These are phyloP conservation scores for Cladosporium cucumerinum DNA, from an alignment of 2,329 filamentous ascomycete species.

Conservation along the genomic window DNA sequence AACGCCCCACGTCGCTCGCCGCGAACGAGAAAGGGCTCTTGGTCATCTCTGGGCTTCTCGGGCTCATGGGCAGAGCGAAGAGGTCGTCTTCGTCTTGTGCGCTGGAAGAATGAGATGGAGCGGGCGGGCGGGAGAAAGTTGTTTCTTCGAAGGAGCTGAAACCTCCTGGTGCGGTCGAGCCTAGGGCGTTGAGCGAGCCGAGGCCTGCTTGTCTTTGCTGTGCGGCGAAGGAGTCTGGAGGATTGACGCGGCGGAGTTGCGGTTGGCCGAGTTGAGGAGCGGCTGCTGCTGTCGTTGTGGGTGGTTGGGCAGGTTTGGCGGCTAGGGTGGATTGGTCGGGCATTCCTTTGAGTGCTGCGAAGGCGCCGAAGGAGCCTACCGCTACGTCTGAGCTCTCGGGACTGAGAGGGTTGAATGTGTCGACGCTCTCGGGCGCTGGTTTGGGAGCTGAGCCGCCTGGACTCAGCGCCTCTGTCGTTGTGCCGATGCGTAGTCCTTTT, in stretches of 20 bases:
- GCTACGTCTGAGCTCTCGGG: slow-evolving; percentile 63
- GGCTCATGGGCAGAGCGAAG: slow-evolving; percentile 83
- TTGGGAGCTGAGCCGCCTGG: slow-evolving; percentile 21
- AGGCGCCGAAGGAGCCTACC: slow-evolving; percentile 56
- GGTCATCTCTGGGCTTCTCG: slow-evolving; percentile 79
- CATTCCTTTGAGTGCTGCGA: slow-evolving; percentile 56
- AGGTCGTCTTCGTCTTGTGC: slow-evolving; percentile 66
- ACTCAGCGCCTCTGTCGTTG: slow-evolving; percentile 45
- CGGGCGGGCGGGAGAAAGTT: slow-evolving; percentile 4
- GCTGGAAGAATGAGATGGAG: slow-evolving; percentile 21
- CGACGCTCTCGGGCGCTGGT: slow-evolving; percentile 32
- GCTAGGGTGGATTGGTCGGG: slow-evolving; percentile 38
- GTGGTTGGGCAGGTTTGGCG: slow-evolving; percentile 41
- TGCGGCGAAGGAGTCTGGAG: slow-evolving; percentile 37
- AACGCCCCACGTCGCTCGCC: slow-evolving; percentile 38
- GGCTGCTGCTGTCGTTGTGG: slow-evolving; percentile 24
- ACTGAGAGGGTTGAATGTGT: slow-evolving; percentile 53
- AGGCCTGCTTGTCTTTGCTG: slow-evolving; percentile 42
- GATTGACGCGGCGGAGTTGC: slow-evolving; percentile 26
- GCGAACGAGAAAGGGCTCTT: slow-evolving; percentile 73
- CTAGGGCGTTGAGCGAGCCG: slow-evolving; percentile 45
- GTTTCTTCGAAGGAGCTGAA: slow-evolving; percentile 26
- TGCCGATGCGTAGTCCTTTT: slow-evolving; percentile 73
- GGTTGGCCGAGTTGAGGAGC: slow-evolving; percentile 25
- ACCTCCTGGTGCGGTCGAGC: slow-evolving; percentile 28